Evolutionary conservation across 345 rosid species (phyloP), one percentile per base, ranked within the genome.

Genomic region (Ricinus communis): DNA sequence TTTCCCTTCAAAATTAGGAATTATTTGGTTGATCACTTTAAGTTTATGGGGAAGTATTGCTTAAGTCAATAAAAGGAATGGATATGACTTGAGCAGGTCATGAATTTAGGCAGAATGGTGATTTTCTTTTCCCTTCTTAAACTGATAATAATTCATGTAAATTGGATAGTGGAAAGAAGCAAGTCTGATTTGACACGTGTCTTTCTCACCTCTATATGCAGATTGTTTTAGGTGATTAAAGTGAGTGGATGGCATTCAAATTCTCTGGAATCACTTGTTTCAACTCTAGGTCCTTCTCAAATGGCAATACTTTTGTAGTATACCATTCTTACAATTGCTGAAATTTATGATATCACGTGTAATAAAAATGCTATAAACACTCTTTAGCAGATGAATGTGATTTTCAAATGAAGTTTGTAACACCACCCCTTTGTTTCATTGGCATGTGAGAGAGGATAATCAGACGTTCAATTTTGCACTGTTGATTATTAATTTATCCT

Each of bases 171-270:
- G 49, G 21, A 30, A 57, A 57, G 53, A 49, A 49, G 53, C 18
- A 51, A 62, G 38, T 49, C 22, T 60, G 58, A 19, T 38, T n/a
- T 53, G 33, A 40, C 21, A 30, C 27, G 3, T 25, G n/a, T 4
- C 54, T 30, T 62, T 61, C 54, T 45, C 18, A 1, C 9, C 62
- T 58, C 62, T 18, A 60, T 46, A 28, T 68, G 56, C 96, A 91
- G 96, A 88, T 90, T 56, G 83, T 93, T 74, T 73, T 91, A 72
- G 91, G 87, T 16, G 96, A 90, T 81, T 83, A 57, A 74, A 87
- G 93, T 70, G 89, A 85, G 78, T 95, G 87, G 85, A 87, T 83
- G 82, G 91, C 84, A 27, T 85, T 86, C 86, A 82, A 84, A 68
- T 86, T 79, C 80, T 81, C 84, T 0, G 91, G 88, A 75, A 85